Evolutionary conservation across 1,284 basidiomycete species (phyloP).

Genomic region (Ganoderma resinaceum): DNA sequence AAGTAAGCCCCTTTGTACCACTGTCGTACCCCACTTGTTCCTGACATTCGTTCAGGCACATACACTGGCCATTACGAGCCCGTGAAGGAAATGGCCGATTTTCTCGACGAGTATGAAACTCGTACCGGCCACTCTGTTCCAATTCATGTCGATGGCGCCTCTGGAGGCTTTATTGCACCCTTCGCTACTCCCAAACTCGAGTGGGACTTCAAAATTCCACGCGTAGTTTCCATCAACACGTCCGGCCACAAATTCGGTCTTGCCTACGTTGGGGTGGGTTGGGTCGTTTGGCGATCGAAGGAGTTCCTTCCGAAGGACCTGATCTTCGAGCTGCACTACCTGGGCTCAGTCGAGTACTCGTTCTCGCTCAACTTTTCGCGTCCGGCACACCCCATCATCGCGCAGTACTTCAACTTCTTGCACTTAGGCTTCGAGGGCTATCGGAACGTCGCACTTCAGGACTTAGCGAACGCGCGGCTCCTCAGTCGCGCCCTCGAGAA

Average conservation of each 20-base stretch:
- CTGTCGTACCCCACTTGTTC: background rate
- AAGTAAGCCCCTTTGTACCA: constrained; percentile 49
- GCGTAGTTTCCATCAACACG: constrained; percentile 90
- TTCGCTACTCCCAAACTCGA: constrained; percentile 79
- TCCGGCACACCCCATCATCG: constrained; percentile 89
- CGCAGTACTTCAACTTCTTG: constrained; percentile 92
- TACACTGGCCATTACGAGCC: constrained; percentile 96
- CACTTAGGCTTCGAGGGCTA: constrained; percentile 89
- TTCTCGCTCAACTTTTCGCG: constrained; percentile 97
- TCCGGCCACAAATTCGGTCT: constrained; percentile 93
- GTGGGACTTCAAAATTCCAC: constrained; percentile 90
- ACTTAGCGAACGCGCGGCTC: constrained; percentile 86
- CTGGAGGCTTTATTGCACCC: constrained; percentile 87
- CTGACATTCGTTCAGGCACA: constrained; percentile 57
- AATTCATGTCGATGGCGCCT: constrained; percentile 87
- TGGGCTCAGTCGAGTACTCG: constrained; percentile 63
- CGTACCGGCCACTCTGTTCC: constrained; percentile 82
- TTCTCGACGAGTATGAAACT: constrained; percentile 88
- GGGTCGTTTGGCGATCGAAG: constrained; percentile 86
- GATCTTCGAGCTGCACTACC: constrained; percentile 93
- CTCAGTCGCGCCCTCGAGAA: constrained; percentile 88
- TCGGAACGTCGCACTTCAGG: constrained; percentile 73
- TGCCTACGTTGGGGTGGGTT: constrained; percentile 88
- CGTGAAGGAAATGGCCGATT: constrained; percentile 85
- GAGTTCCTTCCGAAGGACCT: constrained; percentile 84